These are phyloP conservation scores for Murraya koenigii DNA, from an alignment of 345 rosid species.

Conservation along the genomic window DNA sequence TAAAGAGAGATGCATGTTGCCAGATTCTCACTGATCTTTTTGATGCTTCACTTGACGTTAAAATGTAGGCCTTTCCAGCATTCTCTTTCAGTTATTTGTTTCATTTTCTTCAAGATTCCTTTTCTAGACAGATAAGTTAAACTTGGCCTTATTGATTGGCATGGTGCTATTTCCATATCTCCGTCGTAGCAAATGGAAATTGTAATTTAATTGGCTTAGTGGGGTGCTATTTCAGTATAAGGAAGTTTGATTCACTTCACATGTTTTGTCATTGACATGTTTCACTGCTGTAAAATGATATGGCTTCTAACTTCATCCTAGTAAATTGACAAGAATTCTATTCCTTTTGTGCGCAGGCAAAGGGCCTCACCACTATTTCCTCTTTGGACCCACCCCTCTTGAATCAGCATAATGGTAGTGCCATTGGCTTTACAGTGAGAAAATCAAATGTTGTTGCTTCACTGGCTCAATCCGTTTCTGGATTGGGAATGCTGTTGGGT, in stretches of 20 bases:
- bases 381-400: slow-evolving; percentile 65
- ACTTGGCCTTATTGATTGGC: background rate
- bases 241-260: background rate
- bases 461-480: slow-evolving; percentile 59
- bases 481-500: slow-evolving; percentile 28
- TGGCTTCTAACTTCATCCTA: background rate
- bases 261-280: slow-evolving; percentile 2
- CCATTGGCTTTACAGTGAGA: slow-evolving; percentile 56
- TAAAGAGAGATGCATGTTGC: background rate
- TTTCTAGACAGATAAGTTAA: background rate
- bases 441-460: slow-evolving; percentile 62
- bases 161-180: background rate
- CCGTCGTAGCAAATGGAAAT: background rate
- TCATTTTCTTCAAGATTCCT: background rate
- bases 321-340: slow-evolving; percentile 10
- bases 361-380: slow-evolving; percentile 56
- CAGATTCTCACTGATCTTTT: background rate
- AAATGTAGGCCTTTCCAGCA: background rate
- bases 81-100: background rate
- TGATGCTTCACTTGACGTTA: background rate
- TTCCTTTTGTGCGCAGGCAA: slow-evolving; percentile 41
- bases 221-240: background rate
- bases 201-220: background rate
- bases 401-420: slow-evolving; percentile 56
- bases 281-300: background rate